Percentiles rank a stretch among this genome's conserved stretches.
These are phyloP conservation scores for Talaromyces sp. DNA, from an alignment of 2,329 filamentous ascomycete species.

Conservation along the genomic window DNA sequence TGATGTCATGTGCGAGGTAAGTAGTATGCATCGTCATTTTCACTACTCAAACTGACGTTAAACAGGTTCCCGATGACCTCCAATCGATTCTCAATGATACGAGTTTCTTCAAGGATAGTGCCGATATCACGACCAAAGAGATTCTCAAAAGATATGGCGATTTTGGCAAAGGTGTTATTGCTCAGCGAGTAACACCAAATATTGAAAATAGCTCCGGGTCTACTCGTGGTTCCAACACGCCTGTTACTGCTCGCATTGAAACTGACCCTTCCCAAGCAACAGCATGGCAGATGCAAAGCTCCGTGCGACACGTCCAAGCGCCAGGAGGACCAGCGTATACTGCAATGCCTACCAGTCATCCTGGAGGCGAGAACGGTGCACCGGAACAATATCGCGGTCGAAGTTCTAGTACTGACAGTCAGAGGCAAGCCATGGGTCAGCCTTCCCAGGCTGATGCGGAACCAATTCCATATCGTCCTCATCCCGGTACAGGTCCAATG, in stretches of 20 bases:
- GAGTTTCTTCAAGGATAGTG: constrained; percentile 70
- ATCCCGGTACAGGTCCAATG: constrained; percentile 36
- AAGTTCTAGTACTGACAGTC: constrained; percentile 32
- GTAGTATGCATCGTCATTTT: constrained; percentile 63
- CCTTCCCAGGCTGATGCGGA: constrained; percentile 26
- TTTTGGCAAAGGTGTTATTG: constrained; percentile 61
- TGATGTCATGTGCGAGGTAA: constrained; percentile 94
- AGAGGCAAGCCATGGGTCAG: constrained; percentile 19
- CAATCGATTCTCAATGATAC: constrained; percentile 80
- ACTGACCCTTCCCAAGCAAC: constrained; percentile 69
- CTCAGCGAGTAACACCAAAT: constrained; percentile 50
- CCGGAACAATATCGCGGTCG: constrained; percentile 26
- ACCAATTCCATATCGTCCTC: constrained; percentile 32
- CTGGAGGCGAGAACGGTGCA: constrained; percentile 16
- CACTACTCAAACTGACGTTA: constrained; percentile 47
- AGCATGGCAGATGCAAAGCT: constrained; percentile 76
- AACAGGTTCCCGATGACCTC: constrained; percentile 85
- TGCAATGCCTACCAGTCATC: constrained; percentile 23
- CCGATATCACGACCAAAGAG: constrained; percentile 93
- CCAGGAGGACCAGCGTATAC: constrained; percentile 36
- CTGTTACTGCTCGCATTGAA: constrained; percentile 64
- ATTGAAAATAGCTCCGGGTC: constrained; percentile 42
- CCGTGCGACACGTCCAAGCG: constrained; percentile 66
- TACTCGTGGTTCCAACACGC: constrained; percentile 36
- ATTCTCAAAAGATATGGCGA: constrained; percentile 92